A percentile compares a stretch with the other conserved stretches of the same genome.
Evolutionary conservation across 208 protist genomes (phyloP).

Genomic region (Leishmania gerbilli): DNA sequence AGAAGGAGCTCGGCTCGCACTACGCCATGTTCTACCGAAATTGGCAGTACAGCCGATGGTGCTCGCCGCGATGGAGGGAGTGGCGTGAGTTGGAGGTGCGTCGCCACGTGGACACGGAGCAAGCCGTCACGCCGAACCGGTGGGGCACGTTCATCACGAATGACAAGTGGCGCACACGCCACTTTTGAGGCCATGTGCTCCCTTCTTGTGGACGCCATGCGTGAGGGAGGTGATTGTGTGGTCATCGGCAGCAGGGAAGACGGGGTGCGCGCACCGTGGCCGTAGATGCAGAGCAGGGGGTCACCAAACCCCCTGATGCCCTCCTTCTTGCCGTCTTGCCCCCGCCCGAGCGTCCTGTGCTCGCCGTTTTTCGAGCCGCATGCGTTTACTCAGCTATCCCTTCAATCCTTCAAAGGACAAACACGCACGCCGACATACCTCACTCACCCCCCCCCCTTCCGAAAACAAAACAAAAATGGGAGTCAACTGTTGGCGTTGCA

Average conservation of each 20-base stretch:
- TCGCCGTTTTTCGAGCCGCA: background rate
- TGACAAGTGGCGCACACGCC: conserved; percentile 67
- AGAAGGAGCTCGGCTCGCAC: conserved; percentile 69
- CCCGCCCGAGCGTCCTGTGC: background rate
- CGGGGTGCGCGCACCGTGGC: background rate
- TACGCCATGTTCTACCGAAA: conserved; percentile 83
- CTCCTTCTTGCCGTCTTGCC: background rate
- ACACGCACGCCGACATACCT: background rate
- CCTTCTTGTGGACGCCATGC: background rate
- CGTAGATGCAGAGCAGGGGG: background rate
- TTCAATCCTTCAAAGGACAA: background rate
- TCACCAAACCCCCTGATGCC: background rate
- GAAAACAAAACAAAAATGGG: background rate
- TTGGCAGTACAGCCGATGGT: conserved; percentile 70
- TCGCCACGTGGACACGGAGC: conserved; percentile 57
- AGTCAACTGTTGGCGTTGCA: background rate
- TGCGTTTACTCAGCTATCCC: background rate
- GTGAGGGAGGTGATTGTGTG: background rate
- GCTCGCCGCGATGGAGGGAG: conserved; percentile 85
- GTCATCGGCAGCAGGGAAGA: background rate
- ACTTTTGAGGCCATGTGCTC: conserved; percentile 27
- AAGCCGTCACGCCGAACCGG: conserved; percentile 45
- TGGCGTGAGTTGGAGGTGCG: conserved; percentile 82
- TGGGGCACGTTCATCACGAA: conserved; percentile 79
- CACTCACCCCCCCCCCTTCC: background rate